Evolutionary conservation across 1,284 basidiomycete genomes (phyloP).

Genomic region (Termitomyces sp.): DNA sequence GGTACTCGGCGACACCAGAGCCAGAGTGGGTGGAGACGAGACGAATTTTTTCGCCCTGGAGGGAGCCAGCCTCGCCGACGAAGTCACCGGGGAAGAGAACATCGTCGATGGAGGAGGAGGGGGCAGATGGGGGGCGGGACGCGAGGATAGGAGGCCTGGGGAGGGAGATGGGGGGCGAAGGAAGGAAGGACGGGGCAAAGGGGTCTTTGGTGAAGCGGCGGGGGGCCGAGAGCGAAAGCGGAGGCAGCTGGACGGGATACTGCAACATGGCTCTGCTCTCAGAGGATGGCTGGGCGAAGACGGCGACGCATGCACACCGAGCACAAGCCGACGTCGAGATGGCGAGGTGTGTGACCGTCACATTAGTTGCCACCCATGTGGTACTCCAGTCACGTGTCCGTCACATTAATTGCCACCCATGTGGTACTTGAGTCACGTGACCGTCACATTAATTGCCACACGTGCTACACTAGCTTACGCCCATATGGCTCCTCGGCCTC

Average conservation of each 20-base stretch:
- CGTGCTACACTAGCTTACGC: too few species aligned
- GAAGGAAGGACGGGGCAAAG: constrained; percentile 27
- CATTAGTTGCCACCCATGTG: constrained; percentile 27
- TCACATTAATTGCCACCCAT: too few species aligned
- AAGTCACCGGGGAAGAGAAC: constrained; percentile 65
- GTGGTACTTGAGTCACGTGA: too few species aligned
- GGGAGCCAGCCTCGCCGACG: constrained; percentile 57
- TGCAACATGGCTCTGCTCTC: constrained; percentile 59
- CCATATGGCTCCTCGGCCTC: constrained; percentile 41
- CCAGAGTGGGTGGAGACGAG: constrained; percentile 35
- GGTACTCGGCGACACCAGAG: constrained; percentile 26
- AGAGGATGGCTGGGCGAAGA: constrained; percentile 49
- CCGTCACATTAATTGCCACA: too few species aligned
- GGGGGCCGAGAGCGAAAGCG: constrained; percentile 40
- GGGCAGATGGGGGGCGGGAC: constrained; percentile 31
- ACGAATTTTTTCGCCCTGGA: constrained; percentile 61
- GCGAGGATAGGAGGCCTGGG: constrained; percentile 31
- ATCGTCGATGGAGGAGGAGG: constrained; percentile 51
- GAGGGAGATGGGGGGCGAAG: constrained; percentile 29
- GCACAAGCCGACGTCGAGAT: constrained; percentile 22
- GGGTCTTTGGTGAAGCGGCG: constrained; percentile 32
- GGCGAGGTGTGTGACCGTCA: constrained; percentile 13
- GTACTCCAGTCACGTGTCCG: too few species aligned
- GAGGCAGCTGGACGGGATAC: constrained; percentile 53
- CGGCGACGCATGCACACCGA: constrained; percentile 43